phyloP scores from a whole-genome alignment of 1,284 basidiomycete genomes.

The Papiliotrema flavescens region DNA sequence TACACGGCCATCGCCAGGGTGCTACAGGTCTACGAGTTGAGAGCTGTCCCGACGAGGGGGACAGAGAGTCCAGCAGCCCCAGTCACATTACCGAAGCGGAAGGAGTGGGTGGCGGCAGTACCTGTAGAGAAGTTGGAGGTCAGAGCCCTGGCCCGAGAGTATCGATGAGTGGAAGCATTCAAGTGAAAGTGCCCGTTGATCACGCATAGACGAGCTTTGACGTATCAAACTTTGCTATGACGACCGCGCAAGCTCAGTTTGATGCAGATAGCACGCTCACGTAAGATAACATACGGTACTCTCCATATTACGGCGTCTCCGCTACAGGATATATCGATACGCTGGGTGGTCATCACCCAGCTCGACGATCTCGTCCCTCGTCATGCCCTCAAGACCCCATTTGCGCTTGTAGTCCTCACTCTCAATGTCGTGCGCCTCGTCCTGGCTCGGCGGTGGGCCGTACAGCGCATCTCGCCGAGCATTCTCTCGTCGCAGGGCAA shows the following conservation, averaged over 20 bases:
- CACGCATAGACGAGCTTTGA: too few relatives aligned
- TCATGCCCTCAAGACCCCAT: conserved; percentile 48
- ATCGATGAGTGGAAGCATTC: background rate
- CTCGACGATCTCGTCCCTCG: conserved; percentile 48
- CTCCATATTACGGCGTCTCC: too few relatives aligned
- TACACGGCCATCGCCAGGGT: background rate
- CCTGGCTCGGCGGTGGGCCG: conserved; percentile 47
- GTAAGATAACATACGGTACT: too few relatives aligned
- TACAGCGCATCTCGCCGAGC: conserved; percentile 40
- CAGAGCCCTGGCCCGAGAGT: background rate
- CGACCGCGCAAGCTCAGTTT: too few relatives aligned
- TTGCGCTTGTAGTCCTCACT: conserved; percentile 37
- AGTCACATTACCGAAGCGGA: background rate
- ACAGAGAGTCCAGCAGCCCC: background rate
- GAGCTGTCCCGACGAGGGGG: background rate
- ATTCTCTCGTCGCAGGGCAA: conserved; percentile 46
- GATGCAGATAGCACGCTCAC: too few relatives aligned
- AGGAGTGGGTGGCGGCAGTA: background rate
- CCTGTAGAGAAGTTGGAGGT: background rate
- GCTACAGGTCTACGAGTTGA: background rate
- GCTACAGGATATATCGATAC: conserved; percentile 35
- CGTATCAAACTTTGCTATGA: too few relatives aligned
- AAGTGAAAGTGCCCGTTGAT: too few relatives aligned
- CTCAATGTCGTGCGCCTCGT: conserved; percentile 59
- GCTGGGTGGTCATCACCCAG: conserved; percentile 50